Base-by-base conservation (phyloP, 805 yeast species). In the Candida oleophila region DNA sequence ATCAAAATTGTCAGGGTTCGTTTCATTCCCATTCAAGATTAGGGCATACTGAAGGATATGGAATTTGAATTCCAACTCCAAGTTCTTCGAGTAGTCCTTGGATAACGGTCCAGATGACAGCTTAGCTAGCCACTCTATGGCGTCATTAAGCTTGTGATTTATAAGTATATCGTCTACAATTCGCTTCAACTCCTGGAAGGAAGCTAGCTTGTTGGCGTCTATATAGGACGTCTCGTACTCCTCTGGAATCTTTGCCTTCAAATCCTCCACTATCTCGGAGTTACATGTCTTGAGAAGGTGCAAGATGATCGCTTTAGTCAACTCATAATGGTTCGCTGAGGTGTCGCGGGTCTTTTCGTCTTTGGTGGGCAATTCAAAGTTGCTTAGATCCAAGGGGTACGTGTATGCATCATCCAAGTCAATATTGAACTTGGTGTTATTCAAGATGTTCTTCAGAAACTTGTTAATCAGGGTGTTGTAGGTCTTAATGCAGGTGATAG, bases 391-490 rank as follows among this genome's bases (percentile, higher is more conserved):
- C 45, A 72, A 56, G 0, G 74, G 73, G 46, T 64, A 72, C 1
- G 69, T 61, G 50, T 72, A 71, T 5, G 76, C 74, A 16, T 67
- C 73, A 53, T 71, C 77, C 30, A 72, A 51, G 45, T 66, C 66
- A 30, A 69, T 51, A 30, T 45, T 46, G 44, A 55, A 68, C 42
- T 56, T 57, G n/a, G 65, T 43, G 50, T 61, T 61, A 45, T 54
- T 55, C 7, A 65, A 51, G 8, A 68, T 49, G 43, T 62, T 64
- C 56, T 71, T 71, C 50, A 42, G 65, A 43, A 71, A 68, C 55
- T 53, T 60, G 51, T 65, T 62, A 32, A 61, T 60, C 28, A 62
- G 64, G 3, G 69, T 52, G 51, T 72, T 71, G 53, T 71, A 71
- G 12, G 55, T 38, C 49, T 72, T 72, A 20, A 72, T 54, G 28